These are phyloP conservation scores for Neurospora africana DNA, from an alignment of 495 filamentous ascomycete species.

Conservation along the genomic window DNA sequence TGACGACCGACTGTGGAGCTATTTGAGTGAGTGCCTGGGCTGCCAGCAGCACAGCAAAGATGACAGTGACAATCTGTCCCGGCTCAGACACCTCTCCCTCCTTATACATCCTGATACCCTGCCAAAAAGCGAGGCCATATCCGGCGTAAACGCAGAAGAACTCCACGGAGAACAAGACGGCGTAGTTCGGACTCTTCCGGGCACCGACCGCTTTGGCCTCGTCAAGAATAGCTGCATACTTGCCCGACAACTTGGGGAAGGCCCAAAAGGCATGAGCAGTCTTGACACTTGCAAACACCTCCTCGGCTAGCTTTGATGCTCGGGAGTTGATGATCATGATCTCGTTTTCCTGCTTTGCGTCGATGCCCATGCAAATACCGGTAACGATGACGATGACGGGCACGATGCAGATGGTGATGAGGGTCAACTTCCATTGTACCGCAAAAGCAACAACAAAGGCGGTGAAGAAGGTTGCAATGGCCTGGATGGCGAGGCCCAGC, in stretches of 20 bases:
- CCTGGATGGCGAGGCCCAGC: constrained; percentile 44
- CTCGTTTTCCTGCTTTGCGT: constrained; percentile 36
- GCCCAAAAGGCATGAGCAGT: constrained; percentile 55
- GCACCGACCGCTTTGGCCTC: constrained; percentile 40
- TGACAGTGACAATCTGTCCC: constrained; percentile 35
- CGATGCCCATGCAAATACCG: constrained; percentile 32
- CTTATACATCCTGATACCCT: constrained; percentile 30
- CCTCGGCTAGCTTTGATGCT: constrained; percentile 46
- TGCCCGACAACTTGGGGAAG: constrained; percentile 35
- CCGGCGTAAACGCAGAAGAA: constrained; percentile 30
- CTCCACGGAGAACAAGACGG: constrained; percentile 17
- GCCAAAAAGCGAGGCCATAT: constrained; percentile 40
- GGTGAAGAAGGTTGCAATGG: constrained; percentile 43
- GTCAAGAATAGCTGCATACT: constrained; percentile 42
- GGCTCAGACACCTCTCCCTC: constrained; percentile 29
- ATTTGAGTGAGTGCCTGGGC: constrained; percentile 31
- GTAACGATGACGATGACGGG: constrained; percentile 35
- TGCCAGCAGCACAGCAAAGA: constrained; percentile 14
- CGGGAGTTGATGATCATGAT: constrained; percentile 28
- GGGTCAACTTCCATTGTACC: constrained; percentile 43
- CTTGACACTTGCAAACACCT: constrained; percentile 40
- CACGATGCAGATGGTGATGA: constrained; percentile 43
- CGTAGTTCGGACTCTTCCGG: constrained; percentile 34
- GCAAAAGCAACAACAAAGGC: constrained; percentile 47
- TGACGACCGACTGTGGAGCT: constrained; percentile 35